phyloP scores from a whole-genome alignment of 2,329 filamentous ascomycete genomes.

The Ascosphaera apis region DNA sequence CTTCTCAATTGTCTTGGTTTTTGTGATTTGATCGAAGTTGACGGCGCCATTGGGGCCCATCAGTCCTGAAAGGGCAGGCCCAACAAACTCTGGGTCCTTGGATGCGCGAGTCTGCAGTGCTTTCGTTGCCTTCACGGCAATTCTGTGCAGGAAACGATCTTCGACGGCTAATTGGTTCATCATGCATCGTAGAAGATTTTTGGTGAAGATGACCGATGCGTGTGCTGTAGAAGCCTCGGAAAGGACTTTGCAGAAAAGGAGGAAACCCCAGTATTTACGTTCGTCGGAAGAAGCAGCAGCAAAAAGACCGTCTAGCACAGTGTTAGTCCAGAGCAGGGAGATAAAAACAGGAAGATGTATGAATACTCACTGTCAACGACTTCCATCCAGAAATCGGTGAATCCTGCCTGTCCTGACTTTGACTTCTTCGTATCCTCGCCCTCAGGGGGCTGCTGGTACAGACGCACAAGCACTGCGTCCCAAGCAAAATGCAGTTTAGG shows the following conservation, averaged over 20 bases:
- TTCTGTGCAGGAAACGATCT: slow-evolving; percentile 57
- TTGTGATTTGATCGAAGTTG: slow-evolving; percentile 70
- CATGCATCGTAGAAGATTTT: slow-evolving; percentile 59
- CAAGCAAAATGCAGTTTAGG: slow-evolving; percentile 72
- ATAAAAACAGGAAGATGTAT: background rate
- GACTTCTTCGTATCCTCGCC: slow-evolving; percentile 10
- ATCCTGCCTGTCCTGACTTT: slow-evolving; percentile 22
- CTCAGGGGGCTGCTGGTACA: slow-evolving; percentile 12
- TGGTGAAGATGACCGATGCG: slow-evolving; percentile 47
- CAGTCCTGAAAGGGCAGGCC: slow-evolving; percentile 41
- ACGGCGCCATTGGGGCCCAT: slow-evolving; percentile 46
- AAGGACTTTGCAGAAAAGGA: slow-evolving; percentile 60
- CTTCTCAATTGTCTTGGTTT: slow-evolving; percentile 61
- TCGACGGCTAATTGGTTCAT: slow-evolving; percentile 62
- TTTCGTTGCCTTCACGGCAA: slow-evolving; percentile 54
- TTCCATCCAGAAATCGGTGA: slow-evolving; percentile 64
- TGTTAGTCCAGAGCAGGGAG: slow-evolving; percentile 10
- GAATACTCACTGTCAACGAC: slow-evolving; percentile 56
- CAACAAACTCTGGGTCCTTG: slow-evolving; percentile 34
- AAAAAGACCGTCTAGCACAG: slow-evolving; percentile 51
- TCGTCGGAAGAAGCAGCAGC: slow-evolving; percentile 60
- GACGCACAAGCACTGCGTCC: slow-evolving; percentile 44
- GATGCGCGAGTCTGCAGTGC: slow-evolving; percentile 43
- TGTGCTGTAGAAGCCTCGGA: slow-evolving; percentile 25
- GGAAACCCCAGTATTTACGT: slow-evolving; percentile 79